These are phyloP conservation scores for Lepiota brunneoincarnata DNA, from an alignment of 768 basidiomycete genomes.

Conservation along the genomic window DNA sequence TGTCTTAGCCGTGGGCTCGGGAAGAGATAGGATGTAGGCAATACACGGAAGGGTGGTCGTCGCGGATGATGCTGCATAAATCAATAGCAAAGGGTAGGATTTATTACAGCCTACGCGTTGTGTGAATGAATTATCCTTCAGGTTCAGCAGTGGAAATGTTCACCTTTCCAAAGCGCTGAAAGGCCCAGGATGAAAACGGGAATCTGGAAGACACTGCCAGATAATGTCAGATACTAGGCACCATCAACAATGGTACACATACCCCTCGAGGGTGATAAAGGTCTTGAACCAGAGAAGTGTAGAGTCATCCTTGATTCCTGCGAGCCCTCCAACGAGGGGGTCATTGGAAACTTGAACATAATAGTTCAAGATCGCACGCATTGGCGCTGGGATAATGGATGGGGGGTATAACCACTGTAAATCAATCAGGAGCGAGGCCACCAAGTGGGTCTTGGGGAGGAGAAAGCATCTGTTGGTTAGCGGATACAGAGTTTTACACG, in stretches of 20 bases:
- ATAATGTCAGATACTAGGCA: neutral
- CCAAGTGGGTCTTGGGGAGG: slow-evolving; percentile 51
- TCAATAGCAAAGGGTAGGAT: slow-evolving; percentile 61
- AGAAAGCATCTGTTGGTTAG: neutral
- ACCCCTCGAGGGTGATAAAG: slow-evolving; percentile 65
- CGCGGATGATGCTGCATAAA: slow-evolving; percentile 75
- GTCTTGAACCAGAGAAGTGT: slow-evolving; percentile 59
- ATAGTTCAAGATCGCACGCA: slow-evolving; percentile 41
- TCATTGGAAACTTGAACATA: slow-evolving; percentile 64
- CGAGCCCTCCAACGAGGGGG: slow-evolving; percentile 56
- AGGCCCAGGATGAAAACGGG: slow-evolving; percentile 77
- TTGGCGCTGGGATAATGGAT: slow-evolving; percentile 41
- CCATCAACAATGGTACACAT: slow-evolving; percentile 20
- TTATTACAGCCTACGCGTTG: slow-evolving; percentile 37
- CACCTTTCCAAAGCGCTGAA: slow-evolving; percentile 56
- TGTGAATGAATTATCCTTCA: neutral
- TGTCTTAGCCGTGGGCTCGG: slow-evolving; percentile 25
- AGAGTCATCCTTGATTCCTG: slow-evolving; percentile 37
- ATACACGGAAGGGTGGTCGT: slow-evolving; percentile 80
- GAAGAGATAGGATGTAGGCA: slow-evolving; percentile 51
- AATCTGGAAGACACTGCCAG: slow-evolving; percentile 62
- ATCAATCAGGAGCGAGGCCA: slow-evolving; percentile 69
- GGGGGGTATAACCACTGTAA: slow-evolving; percentile 64
- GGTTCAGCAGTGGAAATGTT: neutral
- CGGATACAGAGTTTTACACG: neutral